Conservation (phyloP, 768 basidiomycete species). For the Suillus hirtellus region DNA sequence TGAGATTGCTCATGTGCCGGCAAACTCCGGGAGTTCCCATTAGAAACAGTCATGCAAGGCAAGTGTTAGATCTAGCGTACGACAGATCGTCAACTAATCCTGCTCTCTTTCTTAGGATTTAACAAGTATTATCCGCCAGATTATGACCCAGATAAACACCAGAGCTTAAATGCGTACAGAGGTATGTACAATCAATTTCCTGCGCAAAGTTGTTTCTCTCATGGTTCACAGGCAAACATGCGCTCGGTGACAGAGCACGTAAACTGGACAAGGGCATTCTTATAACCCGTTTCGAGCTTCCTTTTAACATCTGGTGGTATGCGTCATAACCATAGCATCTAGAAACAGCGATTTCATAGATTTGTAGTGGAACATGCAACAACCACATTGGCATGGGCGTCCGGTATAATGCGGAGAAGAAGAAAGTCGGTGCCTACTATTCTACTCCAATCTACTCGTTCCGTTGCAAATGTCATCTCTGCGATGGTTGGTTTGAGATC, state of each 20-base stretch:
- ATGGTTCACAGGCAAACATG: slow-evolving; percentile 76
- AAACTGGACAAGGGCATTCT: slow-evolving; percentile 96
- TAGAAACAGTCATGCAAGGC: slow-evolving; percentile 42
- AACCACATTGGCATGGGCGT: slow-evolving; percentile 99
- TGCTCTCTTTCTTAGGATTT: slow-evolving; percentile 46
- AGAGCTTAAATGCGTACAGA: slow-evolving; percentile 71
- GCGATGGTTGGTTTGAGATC: slow-evolving; percentile 97
- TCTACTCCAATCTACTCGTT: slow-evolving; percentile 95
- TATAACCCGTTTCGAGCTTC: slow-evolving; percentile 93
- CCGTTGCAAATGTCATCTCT: slow-evolving; percentile 96
- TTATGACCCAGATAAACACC: slow-evolving; percentile 68
- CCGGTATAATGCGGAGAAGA: slow-evolving; percentile 99
- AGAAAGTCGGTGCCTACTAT: slow-evolving; percentile 92
- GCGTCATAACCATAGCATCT: slow-evolving; percentile 24
- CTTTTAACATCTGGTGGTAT: slow-evolving; percentile 97
- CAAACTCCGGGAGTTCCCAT: not conserved
- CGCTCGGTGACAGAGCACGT: slow-evolving; percentile 87
- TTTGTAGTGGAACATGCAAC: slow-evolving; percentile 82
- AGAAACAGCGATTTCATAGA: slow-evolving; percentile 4
- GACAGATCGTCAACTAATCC: slow-evolving; percentile 14
- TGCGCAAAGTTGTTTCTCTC: slow-evolving; percentile 6
- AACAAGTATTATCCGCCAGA: slow-evolving; percentile 83
- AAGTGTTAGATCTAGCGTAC: slow-evolving; percentile 16
- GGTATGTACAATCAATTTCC: slow-evolving; percentile 40
- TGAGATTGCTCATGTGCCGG: not conserved